Percentiles rank a stretch among this genome's conserved stretches.
Conservation (phyloP, 1,284 basidiomycete species). For the Lentinus polychrous region DNA sequence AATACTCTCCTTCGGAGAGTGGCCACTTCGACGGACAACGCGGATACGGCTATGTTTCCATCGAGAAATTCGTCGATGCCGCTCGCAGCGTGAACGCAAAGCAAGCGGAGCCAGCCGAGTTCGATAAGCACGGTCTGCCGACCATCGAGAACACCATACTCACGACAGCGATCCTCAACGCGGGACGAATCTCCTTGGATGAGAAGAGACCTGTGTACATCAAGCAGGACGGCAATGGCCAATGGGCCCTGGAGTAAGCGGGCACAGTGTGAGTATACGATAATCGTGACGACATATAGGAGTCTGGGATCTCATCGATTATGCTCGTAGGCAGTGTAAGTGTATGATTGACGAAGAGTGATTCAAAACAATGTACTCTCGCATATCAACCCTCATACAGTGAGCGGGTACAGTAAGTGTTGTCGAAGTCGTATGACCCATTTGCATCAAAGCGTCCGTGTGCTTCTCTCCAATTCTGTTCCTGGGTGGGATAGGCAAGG, state of each 20-base stretch:
- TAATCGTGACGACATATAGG: too few species aligned
- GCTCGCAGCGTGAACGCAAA: slow-evolving; percentile 73
- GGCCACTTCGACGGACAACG: slow-evolving; percentile 91
- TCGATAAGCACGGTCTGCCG: slow-evolving; percentile 75
- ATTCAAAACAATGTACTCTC: too few species aligned
- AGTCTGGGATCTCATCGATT: too few species aligned
- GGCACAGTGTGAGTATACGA: too few species aligned
- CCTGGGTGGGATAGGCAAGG: too few species aligned
- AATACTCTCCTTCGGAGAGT: slow-evolving; percentile 86
- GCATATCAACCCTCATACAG: too few species aligned
- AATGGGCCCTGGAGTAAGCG: slow-evolving; percentile 64
- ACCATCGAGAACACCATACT: slow-evolving; percentile 86
- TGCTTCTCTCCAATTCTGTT: too few species aligned
- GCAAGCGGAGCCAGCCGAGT: slow-evolving; percentile 57
- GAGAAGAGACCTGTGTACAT: slow-evolving; percentile 80
- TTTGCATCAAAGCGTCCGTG: too few species aligned
- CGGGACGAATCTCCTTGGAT: slow-evolving; percentile 84
- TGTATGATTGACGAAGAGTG: too few species aligned
- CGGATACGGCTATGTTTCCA: slow-evolving; percentile 86
- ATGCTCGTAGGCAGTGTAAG: too few species aligned
- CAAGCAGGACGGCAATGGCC: slow-evolving; percentile 47
- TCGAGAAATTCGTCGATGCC: slow-evolving; percentile 88
- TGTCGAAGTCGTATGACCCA: too few species aligned
- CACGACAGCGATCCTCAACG: slow-evolving; percentile 88
- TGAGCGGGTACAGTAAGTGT: too few species aligned